These are phyloP conservation scores for Paragyromitra xinjiangensis DNA, from an alignment of 495 filamentous ascomycete species.

Conservation along the genomic window DNA sequence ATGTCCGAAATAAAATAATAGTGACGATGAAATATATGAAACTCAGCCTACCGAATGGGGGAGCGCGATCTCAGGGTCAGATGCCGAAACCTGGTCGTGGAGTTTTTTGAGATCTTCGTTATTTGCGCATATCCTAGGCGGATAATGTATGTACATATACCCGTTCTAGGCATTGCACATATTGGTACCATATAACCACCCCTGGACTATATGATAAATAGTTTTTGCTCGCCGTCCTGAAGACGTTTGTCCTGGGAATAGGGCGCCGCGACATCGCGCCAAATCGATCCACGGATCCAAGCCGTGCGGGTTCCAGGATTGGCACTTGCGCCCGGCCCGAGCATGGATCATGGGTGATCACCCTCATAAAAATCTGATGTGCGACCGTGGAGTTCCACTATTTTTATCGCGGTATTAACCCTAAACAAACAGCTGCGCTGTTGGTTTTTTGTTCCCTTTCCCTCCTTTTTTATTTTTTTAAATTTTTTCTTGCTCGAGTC, in stretches of 20 bases:
- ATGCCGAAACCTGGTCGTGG: conserved; percentile 51
- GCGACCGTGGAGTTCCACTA: conserved; percentile 47
- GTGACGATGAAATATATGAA: conserved; percentile 19
- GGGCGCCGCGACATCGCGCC: conserved; percentile 35
- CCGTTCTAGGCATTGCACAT: conserved; percentile 49
- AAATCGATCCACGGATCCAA: conserved; percentile 51
- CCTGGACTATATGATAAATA: conserved; percentile 52
- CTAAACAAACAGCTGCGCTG: conserved; percentile 25
- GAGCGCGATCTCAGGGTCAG: conserved; percentile 23
- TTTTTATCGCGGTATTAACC: conserved; percentile 49
- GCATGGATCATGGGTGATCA: conserved; percentile 52
- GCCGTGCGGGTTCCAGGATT: conserved; percentile 52
- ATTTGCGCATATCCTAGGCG: conserved; percentile 35
- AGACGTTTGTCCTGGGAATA: conserved; percentile 38
- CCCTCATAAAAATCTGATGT: conserved; percentile 43
- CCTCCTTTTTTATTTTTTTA: conserved; percentile 10
- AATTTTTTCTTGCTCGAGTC: conserved; percentile 3
- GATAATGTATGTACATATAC: conserved; percentile 52
- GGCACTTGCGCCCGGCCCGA: conserved; percentile 45
- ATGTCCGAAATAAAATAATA: conserved; percentile 14
- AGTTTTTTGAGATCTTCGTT: conserved; percentile 41
- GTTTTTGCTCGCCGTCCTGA: conserved; percentile 46
- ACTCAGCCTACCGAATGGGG: conserved; percentile 8
- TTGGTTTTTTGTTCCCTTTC: conserved; percentile 12
- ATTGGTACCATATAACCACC: conserved; percentile 51